Conservation (phyloP, 805 yeast species). For the Pichia phayaonensis region DNA sequence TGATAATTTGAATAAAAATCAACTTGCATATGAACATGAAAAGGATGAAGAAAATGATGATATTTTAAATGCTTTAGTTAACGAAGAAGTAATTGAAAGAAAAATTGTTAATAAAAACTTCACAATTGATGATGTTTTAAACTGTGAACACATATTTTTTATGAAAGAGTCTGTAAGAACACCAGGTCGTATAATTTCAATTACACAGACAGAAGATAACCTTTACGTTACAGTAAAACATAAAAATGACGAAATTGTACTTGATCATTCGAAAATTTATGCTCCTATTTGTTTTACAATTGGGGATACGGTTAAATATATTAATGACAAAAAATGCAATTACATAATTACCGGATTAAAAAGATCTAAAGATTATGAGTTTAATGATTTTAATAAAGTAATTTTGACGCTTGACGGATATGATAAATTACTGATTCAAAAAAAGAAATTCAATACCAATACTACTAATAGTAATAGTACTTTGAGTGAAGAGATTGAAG, state of each 20-base stretch:
- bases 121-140: conserved; percentile 2
- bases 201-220: background rate
- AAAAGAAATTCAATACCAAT: background rate
- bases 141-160: background rate
- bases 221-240: conserved; percentile 1
- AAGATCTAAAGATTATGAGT: background rate
- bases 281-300: conserved; percentile 16
- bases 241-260: background rate
- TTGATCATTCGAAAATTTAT: conserved; percentile 8
- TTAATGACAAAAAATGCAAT: background rate
- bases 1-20: background rate
- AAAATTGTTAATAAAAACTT: background rate
- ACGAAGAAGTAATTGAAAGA: background rate
- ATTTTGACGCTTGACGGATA: conserved; percentile 12
- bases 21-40: background rate
- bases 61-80: background rate
- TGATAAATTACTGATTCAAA: conserved; percentile 4
- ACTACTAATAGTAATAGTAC: background rate
- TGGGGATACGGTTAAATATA: conserved; percentile 13
- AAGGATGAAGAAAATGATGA: background rate
- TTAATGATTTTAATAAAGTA: background rate
- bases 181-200: background rate
- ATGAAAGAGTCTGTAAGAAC: background rate
- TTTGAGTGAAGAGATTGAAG: conserved; percentile 3
- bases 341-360: conserved; percentile 15